Evolutionary conservation across 768 basidiomycete genomes (phyloP).

Genomic region (Guyanaporus albipodus): DNA sequence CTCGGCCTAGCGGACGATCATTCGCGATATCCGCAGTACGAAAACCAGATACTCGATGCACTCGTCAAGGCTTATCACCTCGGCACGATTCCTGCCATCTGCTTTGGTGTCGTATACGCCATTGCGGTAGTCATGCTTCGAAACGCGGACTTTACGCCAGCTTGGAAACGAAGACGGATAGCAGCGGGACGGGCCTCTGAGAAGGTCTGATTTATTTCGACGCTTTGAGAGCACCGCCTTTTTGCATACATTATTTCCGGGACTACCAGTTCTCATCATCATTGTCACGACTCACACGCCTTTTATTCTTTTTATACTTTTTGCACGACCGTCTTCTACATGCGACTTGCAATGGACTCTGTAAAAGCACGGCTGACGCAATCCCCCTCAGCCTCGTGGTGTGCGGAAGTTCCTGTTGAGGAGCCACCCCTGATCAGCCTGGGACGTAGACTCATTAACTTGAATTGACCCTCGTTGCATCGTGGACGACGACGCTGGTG

Average conservation of each 20-base stretch:
- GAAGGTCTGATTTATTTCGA: constrained; percentile 18
- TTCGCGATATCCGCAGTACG: constrained; percentile 32
- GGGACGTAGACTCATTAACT: too few species aligned
- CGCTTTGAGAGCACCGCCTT: constrained; percentile 16
- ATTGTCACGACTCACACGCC: constrained; percentile 1
- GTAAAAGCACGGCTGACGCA: background rate
- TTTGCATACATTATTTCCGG: constrained; percentile 22
- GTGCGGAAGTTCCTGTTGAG: too few species aligned
- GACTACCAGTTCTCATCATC: constrained; percentile 3
- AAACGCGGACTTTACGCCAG: constrained; percentile 32
- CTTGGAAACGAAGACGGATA: constrained; percentile 32
- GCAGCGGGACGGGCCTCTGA: constrained; percentile 19
- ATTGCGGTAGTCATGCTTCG: constrained; percentile 29
- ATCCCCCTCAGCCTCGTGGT: background rate
- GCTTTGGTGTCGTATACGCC: constrained; percentile 32
- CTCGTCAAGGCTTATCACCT: constrained; percentile 34
- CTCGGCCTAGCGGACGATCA: constrained; percentile 30
- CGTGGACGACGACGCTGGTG: too few species aligned
- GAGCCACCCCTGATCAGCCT: too few species aligned
- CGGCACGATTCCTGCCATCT: constrained; percentile 32
- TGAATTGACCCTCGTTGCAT: too few species aligned
- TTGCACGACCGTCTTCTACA: background rate
- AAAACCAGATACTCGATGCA: constrained; percentile 29
- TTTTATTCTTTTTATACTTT: too few species aligned
- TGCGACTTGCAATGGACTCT: constrained; percentile 12